Evolutionary conservation across 257 asterid species (phyloP).

Genomic region (Ophiorrhiza pumila): DNA sequence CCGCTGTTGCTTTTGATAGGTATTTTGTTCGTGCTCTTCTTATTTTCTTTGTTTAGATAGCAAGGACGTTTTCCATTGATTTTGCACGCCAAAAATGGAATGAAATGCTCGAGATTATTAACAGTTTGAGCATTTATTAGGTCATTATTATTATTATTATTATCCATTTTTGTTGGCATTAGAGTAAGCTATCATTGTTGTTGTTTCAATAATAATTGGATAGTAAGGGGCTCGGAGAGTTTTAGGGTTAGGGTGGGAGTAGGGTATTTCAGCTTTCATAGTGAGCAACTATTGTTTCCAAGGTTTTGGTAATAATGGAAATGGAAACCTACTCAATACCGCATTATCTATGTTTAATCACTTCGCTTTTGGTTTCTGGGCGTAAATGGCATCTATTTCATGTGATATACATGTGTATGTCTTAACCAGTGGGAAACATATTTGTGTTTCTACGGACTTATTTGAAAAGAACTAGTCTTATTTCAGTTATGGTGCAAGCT

Average conservation of each 20-base stretch:
- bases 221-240: not conserved
- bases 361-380: not conserved
- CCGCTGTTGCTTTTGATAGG: conserved; percentile 73
- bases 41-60: not conserved
- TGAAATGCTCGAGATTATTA: not conserved
- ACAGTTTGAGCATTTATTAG: not conserved
- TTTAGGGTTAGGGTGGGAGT: not conserved
- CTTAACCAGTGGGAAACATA: not conserved
- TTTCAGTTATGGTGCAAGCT: not conserved
- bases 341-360: not conserved
- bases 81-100: not conserved
- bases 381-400: not conserved
- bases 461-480: not conserved
- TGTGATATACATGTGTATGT: not conserved
- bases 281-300: not conserved
- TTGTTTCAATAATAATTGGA: not conserved
- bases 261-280: not conserved
- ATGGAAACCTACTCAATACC: not conserved
- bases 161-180: too few species aligned
- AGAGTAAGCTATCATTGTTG: too few species aligned
- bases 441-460: not conserved
- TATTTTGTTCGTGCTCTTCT: conserved; percentile 8
- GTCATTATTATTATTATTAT: too few species aligned
- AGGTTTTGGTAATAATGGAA: not conserved
- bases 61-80: not conserved